A percentile compares a stretch with the other conserved stretches of the same genome.
phyloP scores from a whole-genome alignment of 805 yeast species.

The Spathaspora boniae region DNA sequence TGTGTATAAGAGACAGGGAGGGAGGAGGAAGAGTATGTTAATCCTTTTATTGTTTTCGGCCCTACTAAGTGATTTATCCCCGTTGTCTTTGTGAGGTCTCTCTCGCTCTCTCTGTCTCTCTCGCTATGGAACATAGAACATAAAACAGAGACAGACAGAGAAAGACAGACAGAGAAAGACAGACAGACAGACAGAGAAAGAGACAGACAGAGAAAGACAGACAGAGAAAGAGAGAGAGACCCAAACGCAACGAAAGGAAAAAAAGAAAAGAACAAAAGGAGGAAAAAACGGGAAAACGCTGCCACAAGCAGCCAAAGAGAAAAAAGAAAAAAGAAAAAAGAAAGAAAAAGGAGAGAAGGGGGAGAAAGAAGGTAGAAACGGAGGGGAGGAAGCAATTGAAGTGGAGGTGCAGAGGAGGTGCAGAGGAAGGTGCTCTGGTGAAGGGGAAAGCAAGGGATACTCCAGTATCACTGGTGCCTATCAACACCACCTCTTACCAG shows the following conservation, averaged over 20 bases:
- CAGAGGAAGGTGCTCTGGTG: too few species aligned
- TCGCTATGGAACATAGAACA: too few species aligned
- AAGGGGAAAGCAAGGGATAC: too few species aligned
- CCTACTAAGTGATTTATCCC: too few species aligned
- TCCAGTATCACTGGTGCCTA: too few species aligned
- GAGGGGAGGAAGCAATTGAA: not conserved
- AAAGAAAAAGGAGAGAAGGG: not conserved
- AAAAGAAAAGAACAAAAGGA: not conserved
- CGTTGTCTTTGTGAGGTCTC: too few species aligned
- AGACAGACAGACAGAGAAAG: not conserved
- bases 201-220: slow-evolving; percentile 1
- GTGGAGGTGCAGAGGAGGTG: too few species aligned
- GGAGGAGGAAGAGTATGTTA: too few species aligned
- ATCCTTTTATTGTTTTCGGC: too few species aligned
- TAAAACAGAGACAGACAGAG: too few species aligned
- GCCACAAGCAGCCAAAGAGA: not conserved
- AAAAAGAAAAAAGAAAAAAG: not conserved
- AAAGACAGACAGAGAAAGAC: not conserved
- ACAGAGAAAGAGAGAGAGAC: not conserved
- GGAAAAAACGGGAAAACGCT: not conserved
- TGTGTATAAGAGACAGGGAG: not conserved
- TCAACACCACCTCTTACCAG: too few species aligned
- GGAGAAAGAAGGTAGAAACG: not conserved
- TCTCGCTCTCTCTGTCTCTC: too few species aligned
- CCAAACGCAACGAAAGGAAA: not conserved